phyloP scores from a whole-genome alignment of 106 monocot species.

The Dactylorhiza incarnata region DNA sequence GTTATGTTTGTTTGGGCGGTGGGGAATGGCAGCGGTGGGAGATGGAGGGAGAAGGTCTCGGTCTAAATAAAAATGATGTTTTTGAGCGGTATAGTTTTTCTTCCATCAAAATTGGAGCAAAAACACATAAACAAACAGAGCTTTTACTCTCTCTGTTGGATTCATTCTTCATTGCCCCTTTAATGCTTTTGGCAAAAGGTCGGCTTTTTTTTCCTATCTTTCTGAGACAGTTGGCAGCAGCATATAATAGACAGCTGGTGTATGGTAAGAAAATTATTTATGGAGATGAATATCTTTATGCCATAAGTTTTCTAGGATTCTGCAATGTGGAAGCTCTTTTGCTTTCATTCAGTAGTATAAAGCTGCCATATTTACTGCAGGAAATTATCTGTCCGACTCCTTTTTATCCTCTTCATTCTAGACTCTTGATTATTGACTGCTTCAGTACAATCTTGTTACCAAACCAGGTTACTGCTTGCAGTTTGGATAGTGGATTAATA shows the following conservation, averaged over 20 bases:
- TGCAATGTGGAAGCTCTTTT: slow-evolving; percentile 42
- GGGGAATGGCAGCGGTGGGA: too few species aligned
- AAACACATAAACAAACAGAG: too few species aligned
- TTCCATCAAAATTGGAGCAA: too few species aligned
- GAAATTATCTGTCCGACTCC: slow-evolving; percentile 48
- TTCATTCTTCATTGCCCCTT: slow-evolving; percentile 9
- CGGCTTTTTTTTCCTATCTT: slow-evolving; percentile 25
- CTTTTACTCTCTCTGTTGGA: neutral
- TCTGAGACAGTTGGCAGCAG: slow-evolving; percentile 26
- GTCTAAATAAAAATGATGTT: too few species aligned
- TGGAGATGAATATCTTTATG: slow-evolving; percentile 12
- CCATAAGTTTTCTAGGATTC: slow-evolving; percentile 25
- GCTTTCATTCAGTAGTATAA: slow-evolving; percentile 57
- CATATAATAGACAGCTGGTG: slow-evolving; percentile 31
- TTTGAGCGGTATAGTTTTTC: too few species aligned
- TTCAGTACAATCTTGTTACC: too few species aligned
- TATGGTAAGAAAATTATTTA: slow-evolving; percentile 14
- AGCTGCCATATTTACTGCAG: slow-evolving; percentile 55
- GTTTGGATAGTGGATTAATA: neutral
- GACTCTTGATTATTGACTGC: neutral
- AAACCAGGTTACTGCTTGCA: too few species aligned
- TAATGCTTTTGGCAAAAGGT: slow-evolving; percentile 51
- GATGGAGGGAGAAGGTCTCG: too few species aligned
- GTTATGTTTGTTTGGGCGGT: too few species aligned
- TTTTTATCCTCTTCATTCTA: slow-evolving; percentile 5